Conservation (phyloP, 2,329 filamentous ascomycete species). For the Coniochaeta sp. region DNA sequence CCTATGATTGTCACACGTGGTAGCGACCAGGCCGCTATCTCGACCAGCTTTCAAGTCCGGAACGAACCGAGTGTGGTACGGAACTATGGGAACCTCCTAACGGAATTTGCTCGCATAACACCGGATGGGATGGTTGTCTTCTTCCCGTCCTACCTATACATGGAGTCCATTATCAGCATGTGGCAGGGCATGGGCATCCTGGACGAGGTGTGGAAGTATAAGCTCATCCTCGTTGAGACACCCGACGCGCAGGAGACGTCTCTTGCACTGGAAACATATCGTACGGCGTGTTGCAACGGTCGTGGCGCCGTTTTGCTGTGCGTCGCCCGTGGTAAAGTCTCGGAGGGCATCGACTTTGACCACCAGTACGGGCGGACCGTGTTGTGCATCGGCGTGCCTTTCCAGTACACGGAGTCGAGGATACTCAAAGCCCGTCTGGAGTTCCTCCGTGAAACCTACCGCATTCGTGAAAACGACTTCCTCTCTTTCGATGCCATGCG, state of each 20-base stretch:
- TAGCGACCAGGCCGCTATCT: slow-evolving; percentile 87
- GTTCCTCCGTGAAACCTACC: slow-evolving; percentile 94
- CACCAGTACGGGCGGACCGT: slow-evolving; percentile 97
- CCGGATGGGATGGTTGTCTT: slow-evolving; percentile 98
- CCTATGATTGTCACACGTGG: slow-evolving; percentile 97
- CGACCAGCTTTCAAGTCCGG: slow-evolving; percentile 88
- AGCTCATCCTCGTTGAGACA: slow-evolving; percentile 94
- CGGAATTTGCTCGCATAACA: slow-evolving; percentile 92
- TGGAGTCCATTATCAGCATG: slow-evolving; percentile 98
- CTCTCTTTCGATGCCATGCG: slow-evolving; percentile 98
- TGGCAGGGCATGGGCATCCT: slow-evolving; percentile 99
- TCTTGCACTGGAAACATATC: slow-evolving; percentile 89
- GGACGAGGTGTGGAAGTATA: slow-evolving; percentile 98
- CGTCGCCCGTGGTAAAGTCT: slow-evolving; percentile 94
- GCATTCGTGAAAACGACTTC: slow-evolving; percentile 95
- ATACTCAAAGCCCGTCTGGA: slow-evolving; percentile 94
- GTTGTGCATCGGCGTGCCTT: slow-evolving; percentile 92
- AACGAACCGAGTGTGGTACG: slow-evolving; percentile 96
- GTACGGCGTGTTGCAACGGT: slow-evolving; percentile 95
- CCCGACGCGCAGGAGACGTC: slow-evolving; percentile 97
- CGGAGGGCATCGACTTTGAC: slow-evolving; percentile 97
- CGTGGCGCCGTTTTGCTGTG: slow-evolving; percentile 88
- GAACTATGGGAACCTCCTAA: slow-evolving; percentile 89
- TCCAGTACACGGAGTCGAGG: slow-evolving; percentile 96
- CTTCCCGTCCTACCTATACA: slow-evolving; percentile 97